These are phyloP conservation scores for Silene conica DNA, from an alignment of 148 eudicot species.

Conservation along the genomic window DNA sequence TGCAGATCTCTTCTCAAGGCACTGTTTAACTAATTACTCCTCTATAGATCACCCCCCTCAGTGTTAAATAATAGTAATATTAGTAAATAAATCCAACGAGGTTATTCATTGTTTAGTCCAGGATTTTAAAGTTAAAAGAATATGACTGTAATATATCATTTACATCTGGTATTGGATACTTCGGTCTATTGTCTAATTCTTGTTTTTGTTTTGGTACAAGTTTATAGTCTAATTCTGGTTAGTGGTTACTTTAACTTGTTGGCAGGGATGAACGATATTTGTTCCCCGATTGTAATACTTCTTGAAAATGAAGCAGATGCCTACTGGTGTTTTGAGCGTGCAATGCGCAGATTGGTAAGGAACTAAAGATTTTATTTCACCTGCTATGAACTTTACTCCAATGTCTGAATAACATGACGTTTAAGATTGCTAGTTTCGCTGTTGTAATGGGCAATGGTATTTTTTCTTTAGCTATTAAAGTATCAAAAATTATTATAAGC, in stretches of 20 bases:
- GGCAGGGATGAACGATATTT: constrained; percentile 94
- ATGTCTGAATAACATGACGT: neutral
- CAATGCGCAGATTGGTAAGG: constrained; percentile 96
- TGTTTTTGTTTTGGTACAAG: too few species aligned
- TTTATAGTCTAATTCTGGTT: neutral
- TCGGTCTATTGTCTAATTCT: neutral
- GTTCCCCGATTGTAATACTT: constrained; percentile 91
- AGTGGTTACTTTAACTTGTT: constrained; percentile 18
- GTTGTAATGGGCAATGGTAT: neutral
- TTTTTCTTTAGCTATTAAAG: neutral
- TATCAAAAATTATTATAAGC: neutral
- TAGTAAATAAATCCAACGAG: too few species aligned
- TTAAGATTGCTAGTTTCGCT: neutral
- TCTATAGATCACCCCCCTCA: too few species aligned
- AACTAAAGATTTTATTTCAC: neutral
- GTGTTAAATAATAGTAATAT: too few species aligned
- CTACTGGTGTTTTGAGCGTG: constrained; percentile 92
- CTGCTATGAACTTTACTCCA: constrained; percentile 5
- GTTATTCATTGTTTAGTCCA: neutral
- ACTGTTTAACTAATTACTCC: too few species aligned
- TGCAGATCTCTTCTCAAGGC: too few species aligned
- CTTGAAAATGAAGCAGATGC: constrained; percentile 91
- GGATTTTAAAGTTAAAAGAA: too few species aligned
- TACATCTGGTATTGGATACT: too few species aligned
- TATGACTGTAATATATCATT: too few species aligned